Percentiles rank a stretch among this genome's conserved stretches.
These are phyloP conservation scores for Nemania diffusa DNA, from an alignment of 2,329 filamentous ascomycete genomes.

Conservation along the genomic window DNA sequence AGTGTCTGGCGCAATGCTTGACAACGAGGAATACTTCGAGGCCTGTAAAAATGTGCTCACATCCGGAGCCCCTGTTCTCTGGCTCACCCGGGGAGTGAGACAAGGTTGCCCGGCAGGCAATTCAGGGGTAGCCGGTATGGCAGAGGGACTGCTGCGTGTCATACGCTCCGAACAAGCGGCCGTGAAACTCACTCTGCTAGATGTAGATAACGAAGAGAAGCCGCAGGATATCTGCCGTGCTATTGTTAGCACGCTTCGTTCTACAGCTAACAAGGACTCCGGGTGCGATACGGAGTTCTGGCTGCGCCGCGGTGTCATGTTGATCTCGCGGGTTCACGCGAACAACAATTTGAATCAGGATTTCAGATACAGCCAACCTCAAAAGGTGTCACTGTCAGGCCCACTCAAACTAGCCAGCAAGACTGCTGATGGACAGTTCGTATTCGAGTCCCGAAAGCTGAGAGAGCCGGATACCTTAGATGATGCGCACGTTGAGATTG, in stretches of 20 bases:
- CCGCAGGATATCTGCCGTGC: conserved; percentile 18
- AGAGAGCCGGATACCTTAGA: background rate
- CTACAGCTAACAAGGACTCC: conserved; percentile 37
- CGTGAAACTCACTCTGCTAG: conserved; percentile 36
- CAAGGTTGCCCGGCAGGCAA: conserved; percentile 30
- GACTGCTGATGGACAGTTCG: conserved; percentile 22
- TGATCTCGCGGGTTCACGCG: conserved; percentile 34
- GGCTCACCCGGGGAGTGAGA: conserved; percentile 42
- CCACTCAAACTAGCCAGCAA: conserved; percentile 15
- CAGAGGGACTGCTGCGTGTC: conserved; percentile 44
- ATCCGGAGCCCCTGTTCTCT: conserved; percentile 34
- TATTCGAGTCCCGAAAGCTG: conserved; percentile 10
- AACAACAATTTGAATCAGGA: conserved; percentile 17
- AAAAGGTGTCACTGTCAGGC: conserved; percentile 11
- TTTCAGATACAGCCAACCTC: conserved; percentile 8
- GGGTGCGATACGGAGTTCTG: conserved; percentile 44
- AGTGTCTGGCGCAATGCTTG: conserved; percentile 21
- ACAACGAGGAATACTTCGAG: conserved; percentile 25
- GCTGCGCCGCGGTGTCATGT: conserved; percentile 37
- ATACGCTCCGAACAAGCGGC: conserved; percentile 44
- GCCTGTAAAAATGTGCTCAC: conserved; percentile 36
- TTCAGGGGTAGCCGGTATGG: conserved; percentile 33
- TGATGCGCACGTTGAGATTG: conserved; percentile 22
- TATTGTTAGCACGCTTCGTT: conserved; percentile 26
- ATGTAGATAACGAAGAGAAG: conserved; percentile 35